Evolutionary conservation across 2,329 filamentous ascomycete species (phyloP).

Genomic region (Cercospora brassicicola): DNA sequence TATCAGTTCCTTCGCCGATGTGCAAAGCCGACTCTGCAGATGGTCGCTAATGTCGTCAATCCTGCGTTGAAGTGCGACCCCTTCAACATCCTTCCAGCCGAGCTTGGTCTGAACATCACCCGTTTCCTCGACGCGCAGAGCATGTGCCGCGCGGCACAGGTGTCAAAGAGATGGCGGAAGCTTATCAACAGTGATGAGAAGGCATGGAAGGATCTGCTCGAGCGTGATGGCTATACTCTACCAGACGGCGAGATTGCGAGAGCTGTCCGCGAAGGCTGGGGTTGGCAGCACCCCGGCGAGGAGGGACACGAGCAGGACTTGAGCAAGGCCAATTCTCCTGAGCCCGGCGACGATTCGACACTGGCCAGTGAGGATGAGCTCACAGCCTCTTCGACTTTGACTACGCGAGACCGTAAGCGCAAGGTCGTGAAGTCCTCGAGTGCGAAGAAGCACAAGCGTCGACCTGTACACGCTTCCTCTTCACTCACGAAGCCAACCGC

Average conservation of each 20-base stretch:
- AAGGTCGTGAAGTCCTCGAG: constrained; percentile 30
- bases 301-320: constrained; percentile 80
- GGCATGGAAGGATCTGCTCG: constrained; percentile 91
- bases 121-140: constrained; percentile 82
- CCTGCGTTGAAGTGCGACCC: constrained; percentile 95
- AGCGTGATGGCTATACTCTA: constrained; percentile 76
- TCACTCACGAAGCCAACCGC: constrained; percentile 49
- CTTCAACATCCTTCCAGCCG: constrained; percentile 75
- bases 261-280: constrained; percentile 90
- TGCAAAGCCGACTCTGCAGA: constrained; percentile 80
- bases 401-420: constrained; percentile 28
- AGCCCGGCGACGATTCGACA: constrained; percentile 23
- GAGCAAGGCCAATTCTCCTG: constrained; percentile 52
- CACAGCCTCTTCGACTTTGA: constrained; percentile 32
- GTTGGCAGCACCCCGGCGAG: constrained; percentile 78
- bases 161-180: constrained; percentile 90
- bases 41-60: constrained; percentile 87
- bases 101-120: constrained; percentile 83
- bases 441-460: constrained; percentile 56
- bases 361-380: constrained; percentile 37
- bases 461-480: constrained; percentile 27
- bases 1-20: constrained; percentile 90
- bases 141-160: constrained; percentile 85
- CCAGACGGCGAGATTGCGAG: constrained; percentile 79
- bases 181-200: constrained; percentile 91